Evolutionary conservation across 1,284 basidiomycete genomes (phyloP).

Genomic region (Xerocomus minutiporus): DNA sequence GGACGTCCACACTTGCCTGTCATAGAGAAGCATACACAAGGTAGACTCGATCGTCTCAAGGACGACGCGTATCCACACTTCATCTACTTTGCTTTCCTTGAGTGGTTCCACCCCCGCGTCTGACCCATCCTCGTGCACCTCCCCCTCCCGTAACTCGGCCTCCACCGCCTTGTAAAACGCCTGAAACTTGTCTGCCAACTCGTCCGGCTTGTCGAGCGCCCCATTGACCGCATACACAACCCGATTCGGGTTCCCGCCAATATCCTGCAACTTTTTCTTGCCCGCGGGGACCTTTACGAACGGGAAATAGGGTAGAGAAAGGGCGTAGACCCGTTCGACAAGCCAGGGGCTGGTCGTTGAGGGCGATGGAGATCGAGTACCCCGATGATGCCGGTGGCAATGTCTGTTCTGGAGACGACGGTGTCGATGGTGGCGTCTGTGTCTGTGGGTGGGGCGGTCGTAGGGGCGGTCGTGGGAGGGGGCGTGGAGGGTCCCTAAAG

Average conservation of each 20-base stretch:
- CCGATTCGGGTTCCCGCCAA: too few relatives aligned
- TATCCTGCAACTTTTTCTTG: slow-evolving; percentile 24
- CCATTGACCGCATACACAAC: too few relatives aligned
- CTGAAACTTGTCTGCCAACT: slow-evolving; percentile 60
- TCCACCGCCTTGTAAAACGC: slow-evolving; percentile 67
- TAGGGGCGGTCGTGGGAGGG: too few relatives aligned
- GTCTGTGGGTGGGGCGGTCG: slow-evolving; percentile 3
- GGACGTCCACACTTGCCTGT: slow-evolving; percentile 24
- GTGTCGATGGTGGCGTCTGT: slow-evolving; percentile 28
- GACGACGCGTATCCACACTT: slow-evolving; percentile 44
- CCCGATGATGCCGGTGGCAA: slow-evolving; percentile 57
- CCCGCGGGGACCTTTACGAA: slow-evolving; percentile 38
- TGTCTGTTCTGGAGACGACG: slow-evolving; percentile 49
- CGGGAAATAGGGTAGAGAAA: slow-evolving; percentile 52
- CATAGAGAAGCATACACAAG: slow-evolving; percentile 70
- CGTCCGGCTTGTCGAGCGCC: slow-evolving; percentile 27
- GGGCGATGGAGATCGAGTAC: slow-evolving; percentile 53
- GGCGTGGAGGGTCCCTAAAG: too few relatives aligned
- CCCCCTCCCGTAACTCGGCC: slow-evolving; percentile 41
- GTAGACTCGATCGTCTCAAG: slow-evolving; percentile 31
- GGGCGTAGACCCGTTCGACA: not conserved
- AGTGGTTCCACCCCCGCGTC: slow-evolving; percentile 15
- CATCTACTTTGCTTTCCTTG: slow-evolving; percentile 23
- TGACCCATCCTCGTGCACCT: slow-evolving; percentile 19
- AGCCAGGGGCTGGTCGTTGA: slow-evolving; percentile 32